Evolutionary conservation across 169 alveolate species (phyloP), one percentile per base, ranked within the genome.

Genomic region (Plasmodium cynomolgi): DNA sequence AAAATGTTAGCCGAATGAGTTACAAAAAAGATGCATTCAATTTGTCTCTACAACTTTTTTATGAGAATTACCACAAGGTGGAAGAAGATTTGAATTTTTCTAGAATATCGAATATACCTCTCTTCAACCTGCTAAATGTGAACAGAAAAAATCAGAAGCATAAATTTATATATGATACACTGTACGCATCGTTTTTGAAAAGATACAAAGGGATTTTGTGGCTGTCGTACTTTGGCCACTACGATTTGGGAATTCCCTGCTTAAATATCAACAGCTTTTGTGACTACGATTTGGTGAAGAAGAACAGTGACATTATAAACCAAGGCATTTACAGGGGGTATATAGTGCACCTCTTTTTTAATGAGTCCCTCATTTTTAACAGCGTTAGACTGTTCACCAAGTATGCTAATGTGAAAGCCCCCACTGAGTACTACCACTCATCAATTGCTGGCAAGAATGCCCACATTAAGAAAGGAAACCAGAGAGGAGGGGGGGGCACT

Each of bases 341-440:
- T 75, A 96, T 96, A 31, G 97, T 95, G 0, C 96, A 95, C 58
- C 72, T 96, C 31, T 82, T 92, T 56, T 96, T 96, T 50, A 95
- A 96, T 84, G 97, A 95, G 62, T 95, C 97, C 54, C 84, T 96
- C 58, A 96, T 96, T 94, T 96, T 93, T 88, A 96, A 96, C 47
- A 86, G 93, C 71, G 93, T 86, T 33, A 50, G 93, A 29, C 95
- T 96, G 3, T 93, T 96, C 73, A 93, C 95, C 83, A 81, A 94
- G 82, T 95, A 95, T 79, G 88, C 97, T 5, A 91, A 74, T 72
- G 73, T 74, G 31, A 68, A 68, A 8, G 15, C 77, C 1, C 13
- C 77, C 7, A 68, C 31, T 26, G 77, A 68, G 77, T 68, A 68
- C n/a, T 68, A 68, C n/a, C 7, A 68, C 17, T 8, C 77, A 8